Evolutionary conservation across 2,329 filamentous ascomycete species (phyloP).

Genomic region (Hypoxylon sp.): DNA sequence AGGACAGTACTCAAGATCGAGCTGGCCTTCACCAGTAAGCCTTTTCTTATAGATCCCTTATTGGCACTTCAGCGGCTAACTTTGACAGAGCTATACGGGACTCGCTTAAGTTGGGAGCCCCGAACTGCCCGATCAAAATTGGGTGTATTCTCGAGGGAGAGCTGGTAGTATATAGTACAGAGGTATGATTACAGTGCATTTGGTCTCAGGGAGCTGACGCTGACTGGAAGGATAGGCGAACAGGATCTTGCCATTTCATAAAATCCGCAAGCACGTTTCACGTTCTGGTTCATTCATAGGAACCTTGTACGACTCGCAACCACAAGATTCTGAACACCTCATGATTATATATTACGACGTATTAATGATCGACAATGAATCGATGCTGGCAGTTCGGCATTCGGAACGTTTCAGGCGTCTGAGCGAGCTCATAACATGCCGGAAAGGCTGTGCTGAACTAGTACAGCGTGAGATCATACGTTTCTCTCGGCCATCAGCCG

Average conservation of each 20-base stretch:
- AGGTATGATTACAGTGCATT: slow-evolving; percentile 51
- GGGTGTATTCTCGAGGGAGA: slow-evolving; percentile 88
- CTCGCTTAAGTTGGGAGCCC: slow-evolving; percentile 71
- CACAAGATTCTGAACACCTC: slow-evolving; percentile 64
- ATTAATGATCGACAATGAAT: slow-evolving; percentile 66
- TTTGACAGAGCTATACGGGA: slow-evolving; percentile 68
- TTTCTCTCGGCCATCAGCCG: slow-evolving; percentile 67
- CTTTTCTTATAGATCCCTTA: neutral
- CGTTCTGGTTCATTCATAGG: slow-evolving; percentile 79
- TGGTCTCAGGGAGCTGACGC: slow-evolving; percentile 4
- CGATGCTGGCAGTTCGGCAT: slow-evolving; percentile 64
- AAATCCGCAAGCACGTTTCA: slow-evolving; percentile 82
- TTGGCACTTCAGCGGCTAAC: neutral
- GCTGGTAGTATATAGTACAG: slow-evolving; percentile 80
- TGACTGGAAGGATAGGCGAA: slow-evolving; percentile 58
- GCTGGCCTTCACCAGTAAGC: slow-evolving; percentile 67
- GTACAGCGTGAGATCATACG: slow-evolving; percentile 76
- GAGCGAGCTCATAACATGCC: slow-evolving; percentile 62
- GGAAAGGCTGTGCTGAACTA: slow-evolving; percentile 73
- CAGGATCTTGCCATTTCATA: slow-evolving; percentile 80
- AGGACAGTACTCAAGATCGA: slow-evolving; percentile 84
- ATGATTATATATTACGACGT: slow-evolving; percentile 74
- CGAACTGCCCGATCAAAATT: slow-evolving; percentile 68
- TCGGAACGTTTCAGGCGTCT: slow-evolving; percentile 72
- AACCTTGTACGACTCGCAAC: slow-evolving; percentile 74